Conservation (phyloP, 306 rosid species). For the Alnus glutinosa region DNA sequence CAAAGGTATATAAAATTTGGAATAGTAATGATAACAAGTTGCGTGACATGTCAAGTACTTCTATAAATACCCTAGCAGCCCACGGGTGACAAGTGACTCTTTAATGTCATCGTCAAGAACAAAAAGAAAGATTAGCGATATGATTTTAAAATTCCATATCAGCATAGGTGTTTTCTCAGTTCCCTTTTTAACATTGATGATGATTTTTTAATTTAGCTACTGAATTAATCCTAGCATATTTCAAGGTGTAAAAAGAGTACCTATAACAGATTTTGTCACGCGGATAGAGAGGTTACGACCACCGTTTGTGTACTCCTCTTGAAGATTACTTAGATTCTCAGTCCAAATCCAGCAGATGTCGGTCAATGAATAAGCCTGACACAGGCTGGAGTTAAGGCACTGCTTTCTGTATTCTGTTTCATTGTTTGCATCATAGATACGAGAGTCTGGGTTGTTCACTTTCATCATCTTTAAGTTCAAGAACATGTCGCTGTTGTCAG, state of each 20-base stretch:
- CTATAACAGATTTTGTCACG: slow-evolving; percentile 27
- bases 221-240: too few relatives aligned
- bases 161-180: not conserved
- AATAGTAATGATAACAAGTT: not conserved
- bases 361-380: slow-evolving; percentile 29
- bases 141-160: too few relatives aligned
- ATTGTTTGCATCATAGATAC: not conserved
- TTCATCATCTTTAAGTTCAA: slow-evolving; percentile 20
- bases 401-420: not conserved
- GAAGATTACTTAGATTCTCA: not conserved
- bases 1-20: not conserved
- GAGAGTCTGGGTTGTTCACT: not conserved
- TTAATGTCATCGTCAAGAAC: not conserved
- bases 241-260: slow-evolving; percentile 18
- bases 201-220: too few relatives aligned
- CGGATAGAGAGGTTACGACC: slow-evolving; percentile 23
- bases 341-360: slow-evolving; percentile 37
- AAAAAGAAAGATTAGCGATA: not conserved
- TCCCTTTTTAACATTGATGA: not conserved
- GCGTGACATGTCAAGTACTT: not conserved
- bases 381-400: not conserved
- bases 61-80: too few relatives aligned
- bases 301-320: not conserved
- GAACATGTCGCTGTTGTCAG: not conserved
- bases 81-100: too few relatives aligned